A percentile compares a stretch with the other conserved stretches of the same genome.
These are phyloP conservation scores for Tolypocladium tropicale DNA, from an alignment of 2,329 filamentous ascomycete species.

Conservation along the genomic window DNA sequence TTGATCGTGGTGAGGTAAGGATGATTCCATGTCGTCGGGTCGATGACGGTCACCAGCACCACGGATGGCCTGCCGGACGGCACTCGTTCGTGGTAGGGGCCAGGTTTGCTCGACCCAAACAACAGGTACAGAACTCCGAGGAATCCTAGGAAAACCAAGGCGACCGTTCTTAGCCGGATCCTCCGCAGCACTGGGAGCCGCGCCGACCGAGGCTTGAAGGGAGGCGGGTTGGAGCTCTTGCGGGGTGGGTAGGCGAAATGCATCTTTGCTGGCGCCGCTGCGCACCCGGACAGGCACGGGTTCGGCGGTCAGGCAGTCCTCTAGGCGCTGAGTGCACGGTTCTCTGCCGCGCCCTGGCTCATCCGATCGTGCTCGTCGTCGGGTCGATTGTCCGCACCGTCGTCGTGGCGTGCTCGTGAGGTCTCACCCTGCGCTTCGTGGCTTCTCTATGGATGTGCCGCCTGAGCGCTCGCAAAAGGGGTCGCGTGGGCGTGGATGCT, in stretches of 20 bases:
- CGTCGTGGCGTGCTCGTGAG: not conserved
- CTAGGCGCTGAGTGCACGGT: not conserved
- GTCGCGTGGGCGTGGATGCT: not conserved
- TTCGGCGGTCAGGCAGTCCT: not conserved
- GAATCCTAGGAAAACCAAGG: conserved; percentile 42
- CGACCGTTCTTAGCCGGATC: conserved; percentile 50
- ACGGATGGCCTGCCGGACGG: conserved; percentile 48
- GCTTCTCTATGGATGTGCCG: not conserved
- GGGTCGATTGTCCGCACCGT: not conserved
- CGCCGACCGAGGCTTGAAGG: conserved; percentile 54
- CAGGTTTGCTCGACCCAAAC: conserved; percentile 22
- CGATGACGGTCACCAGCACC: conserved; percentile 79
- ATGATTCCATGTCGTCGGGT: conserved; percentile 52
- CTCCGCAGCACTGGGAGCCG: conserved; percentile 44
- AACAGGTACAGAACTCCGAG: conserved; percentile 53
- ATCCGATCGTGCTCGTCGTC: not conserved
- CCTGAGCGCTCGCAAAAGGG: not conserved
- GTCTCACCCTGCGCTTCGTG: not conserved
- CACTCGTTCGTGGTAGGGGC: conserved; percentile 22
- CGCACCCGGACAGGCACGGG: not conserved
- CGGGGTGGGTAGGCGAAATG: conserved; percentile 84
- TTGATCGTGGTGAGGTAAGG: conserved; percentile 64
- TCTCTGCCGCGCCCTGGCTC: not conserved
- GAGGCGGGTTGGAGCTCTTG: conserved; percentile 68
- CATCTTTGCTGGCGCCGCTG: conserved; percentile 40